phyloP scores from a whole-genome alignment of 2,329 filamentous ascomycete species.

The Xylaria sp. region DNA sequence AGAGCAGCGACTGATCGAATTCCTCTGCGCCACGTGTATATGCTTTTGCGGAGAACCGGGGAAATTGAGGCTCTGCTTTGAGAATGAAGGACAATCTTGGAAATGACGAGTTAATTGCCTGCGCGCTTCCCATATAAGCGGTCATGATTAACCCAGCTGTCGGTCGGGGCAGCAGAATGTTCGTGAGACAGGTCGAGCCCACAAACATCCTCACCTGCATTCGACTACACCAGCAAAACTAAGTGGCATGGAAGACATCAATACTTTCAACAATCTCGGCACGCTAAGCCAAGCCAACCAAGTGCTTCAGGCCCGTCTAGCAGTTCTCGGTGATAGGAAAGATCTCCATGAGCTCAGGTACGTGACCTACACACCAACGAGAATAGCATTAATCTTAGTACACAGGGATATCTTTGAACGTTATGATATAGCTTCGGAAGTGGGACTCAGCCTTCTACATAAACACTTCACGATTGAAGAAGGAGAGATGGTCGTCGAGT shows the following conservation, averaged over 20 bases:
- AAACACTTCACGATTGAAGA: conserved; percentile 31
- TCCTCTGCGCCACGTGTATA: conserved; percentile 25
- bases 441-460: conserved; percentile 29
- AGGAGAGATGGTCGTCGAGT: conserved; percentile 32
- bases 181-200: neutral
- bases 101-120: neutral
- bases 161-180: neutral
- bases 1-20: conserved; percentile 4
- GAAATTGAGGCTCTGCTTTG: conserved; percentile 26
- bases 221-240: neutral
- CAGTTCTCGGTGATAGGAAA: conserved; percentile 23
- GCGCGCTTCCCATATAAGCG: conserved; percentile 21
- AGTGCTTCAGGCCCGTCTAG: conserved; percentile 25
- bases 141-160: neutral
- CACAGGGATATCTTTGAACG: conserved; percentile 31
- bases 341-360: conserved; percentile 32
- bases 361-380: neutral
- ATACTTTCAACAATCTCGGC: conserved; percentile 22
- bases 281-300: conserved; percentile 28
- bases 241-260: conserved; percentile 26
- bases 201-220: neutral
- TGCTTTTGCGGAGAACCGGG: conserved; percentile 11
- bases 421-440: conserved; percentile 27
- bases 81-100: neutral
- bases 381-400: neutral